Evolutionary conservation across 345 rosid genomes (phyloP), one percentile per base, ranked within the genome.

Genomic region (Bretschneidera sinensis): DNA sequence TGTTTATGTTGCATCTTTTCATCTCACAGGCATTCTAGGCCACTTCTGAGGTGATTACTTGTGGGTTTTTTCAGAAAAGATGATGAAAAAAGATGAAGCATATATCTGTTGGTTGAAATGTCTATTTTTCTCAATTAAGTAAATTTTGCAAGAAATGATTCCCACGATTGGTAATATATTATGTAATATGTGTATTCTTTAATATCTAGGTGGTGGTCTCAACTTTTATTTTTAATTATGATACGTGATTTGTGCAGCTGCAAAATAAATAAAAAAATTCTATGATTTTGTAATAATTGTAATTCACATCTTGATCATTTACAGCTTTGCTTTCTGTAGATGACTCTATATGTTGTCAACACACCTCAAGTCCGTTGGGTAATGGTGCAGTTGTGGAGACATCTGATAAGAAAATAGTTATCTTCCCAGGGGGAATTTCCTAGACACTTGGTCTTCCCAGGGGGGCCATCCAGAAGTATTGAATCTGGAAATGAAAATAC

Each of bases 381-480:
- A 89, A 92, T 70, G 96, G 84, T 51, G 96, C 97, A 45, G 45
- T 86, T 62, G 72, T 85, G 2, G 96, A 85, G 74, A 81, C 97
- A 63, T 64, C 75, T 67, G 97, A 92, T 75, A 65, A 81, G 62
- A 84, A 79, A 84, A 74, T 89, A 56, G 74, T 87, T 25, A 71
- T 87, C 51, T 69, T 89, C 68, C 77, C 76, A 68, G 43, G 97
- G 96, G 48, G 98, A 92, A 62, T 92, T 89, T 78, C 94, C 98
- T 51, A 90, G 97, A 25, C 81, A 89, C 69, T 84, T 78, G 53
- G 98, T 89, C 51, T 89, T 89, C 43, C 97, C 97, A 15, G 97
- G 97, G 55, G 45, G 97, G 96, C 23, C 96, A 92, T 78, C 97
- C 97, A 34, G 96, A 89, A 97, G 98, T 85, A 68, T 47, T 45